phyloP scores from a whole-genome alignment of 768 basidiomycete species.

The Calocera cornea region DNA sequence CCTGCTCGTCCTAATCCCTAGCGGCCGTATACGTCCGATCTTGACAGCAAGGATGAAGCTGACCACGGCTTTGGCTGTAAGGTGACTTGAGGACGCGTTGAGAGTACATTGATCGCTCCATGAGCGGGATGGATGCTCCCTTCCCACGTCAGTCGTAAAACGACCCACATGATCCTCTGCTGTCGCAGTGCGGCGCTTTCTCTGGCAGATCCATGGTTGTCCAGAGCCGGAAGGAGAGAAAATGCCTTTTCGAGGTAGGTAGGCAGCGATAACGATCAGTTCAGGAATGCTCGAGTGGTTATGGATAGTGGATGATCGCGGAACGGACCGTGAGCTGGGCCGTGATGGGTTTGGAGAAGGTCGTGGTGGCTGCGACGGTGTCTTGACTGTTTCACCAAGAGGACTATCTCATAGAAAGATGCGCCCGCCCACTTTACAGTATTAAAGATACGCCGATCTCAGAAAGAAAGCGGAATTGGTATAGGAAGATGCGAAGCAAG shows the following conservation, averaged over 20 bases:
- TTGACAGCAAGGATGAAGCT: conserved; percentile 61
- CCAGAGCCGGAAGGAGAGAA: conserved; percentile 33
- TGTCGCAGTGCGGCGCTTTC: neutral
- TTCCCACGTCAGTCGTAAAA: conserved; percentile 72
- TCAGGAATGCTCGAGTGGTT: conserved; percentile 65
- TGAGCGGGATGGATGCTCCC: conserved; percentile 46
- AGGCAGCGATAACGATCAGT: conserved; percentile 52
- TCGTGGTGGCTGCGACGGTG: too few relatives aligned
- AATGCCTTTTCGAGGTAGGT: conserved; percentile 60
- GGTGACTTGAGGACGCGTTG: conserved; percentile 37
- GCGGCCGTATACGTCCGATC: conserved; percentile 47
- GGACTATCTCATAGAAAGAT: too few relatives aligned
- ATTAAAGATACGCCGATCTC: too few relatives aligned
- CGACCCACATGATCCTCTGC: conserved; percentile 53
- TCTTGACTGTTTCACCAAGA: too few relatives aligned
- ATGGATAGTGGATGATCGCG: conserved; percentile 29
- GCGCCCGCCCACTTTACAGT: too few relatives aligned
- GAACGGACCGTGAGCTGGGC: neutral
- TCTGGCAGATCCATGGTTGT: neutral
- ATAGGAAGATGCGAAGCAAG: too few relatives aligned
- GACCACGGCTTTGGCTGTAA: conserved; percentile 55
- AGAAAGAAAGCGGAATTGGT: too few relatives aligned
- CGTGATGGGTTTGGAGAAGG: neutral
- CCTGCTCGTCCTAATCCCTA: conserved; percentile 57
- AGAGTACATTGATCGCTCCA: conserved; percentile 13